These are phyloP conservation scores for Hemileia vastatrix DNA, from an alignment of 1,284 basidiomycete species.

Conservation along the genomic window DNA sequence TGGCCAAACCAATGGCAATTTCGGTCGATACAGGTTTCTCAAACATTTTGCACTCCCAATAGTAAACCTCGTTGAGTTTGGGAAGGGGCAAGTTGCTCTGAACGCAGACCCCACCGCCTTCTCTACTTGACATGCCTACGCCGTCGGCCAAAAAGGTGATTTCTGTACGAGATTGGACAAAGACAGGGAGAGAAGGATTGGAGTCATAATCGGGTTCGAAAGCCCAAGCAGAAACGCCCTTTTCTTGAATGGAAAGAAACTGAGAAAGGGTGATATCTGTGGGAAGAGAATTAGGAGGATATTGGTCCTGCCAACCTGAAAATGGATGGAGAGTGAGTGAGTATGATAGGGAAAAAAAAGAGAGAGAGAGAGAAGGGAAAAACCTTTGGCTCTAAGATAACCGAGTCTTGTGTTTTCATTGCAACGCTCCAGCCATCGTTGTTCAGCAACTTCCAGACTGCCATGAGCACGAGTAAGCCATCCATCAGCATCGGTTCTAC, in stretches of 20 bases:
- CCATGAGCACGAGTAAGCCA: conserved; percentile 62
- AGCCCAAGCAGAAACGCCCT: conserved; percentile 92
- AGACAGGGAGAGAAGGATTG: conserved; percentile 60
- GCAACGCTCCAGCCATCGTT: conserved; percentile 81
- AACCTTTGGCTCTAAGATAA: conserved; percentile 81
- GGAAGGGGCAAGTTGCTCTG: conserved; percentile 89
- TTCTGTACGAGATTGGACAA: conserved; percentile 86
- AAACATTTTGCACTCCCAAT: conserved; percentile 97
- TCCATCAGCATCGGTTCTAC: conserved; percentile 67
- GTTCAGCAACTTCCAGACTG: conserved; percentile 79
- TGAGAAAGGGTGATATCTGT: conserved; percentile 94
- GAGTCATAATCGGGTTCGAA: conserved; percentile 96
- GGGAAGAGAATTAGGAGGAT: conserved; percentile 80
- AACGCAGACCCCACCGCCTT: conserved; percentile 66
- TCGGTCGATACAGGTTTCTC: conserved; percentile 75
- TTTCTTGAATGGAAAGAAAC: conserved; percentile 93
- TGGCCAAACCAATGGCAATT: conserved; percentile 78
- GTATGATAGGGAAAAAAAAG: conserved; percentile 26
- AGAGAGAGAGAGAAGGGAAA: conserved; percentile 39
- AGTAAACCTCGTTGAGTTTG: conserved; percentile 93
- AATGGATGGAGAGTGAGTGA: neutral
- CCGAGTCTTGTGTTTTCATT: conserved; percentile 59
- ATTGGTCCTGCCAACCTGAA: conserved; percentile 79
- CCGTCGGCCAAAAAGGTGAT: conserved; percentile 92
- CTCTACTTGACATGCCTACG: conserved; percentile 54